Percentiles rank a stretch among this genome's conserved stretches.
Conservation (phyloP, 176 grass and related monocot species). For the Bothriochloa decipiens region DNA sequence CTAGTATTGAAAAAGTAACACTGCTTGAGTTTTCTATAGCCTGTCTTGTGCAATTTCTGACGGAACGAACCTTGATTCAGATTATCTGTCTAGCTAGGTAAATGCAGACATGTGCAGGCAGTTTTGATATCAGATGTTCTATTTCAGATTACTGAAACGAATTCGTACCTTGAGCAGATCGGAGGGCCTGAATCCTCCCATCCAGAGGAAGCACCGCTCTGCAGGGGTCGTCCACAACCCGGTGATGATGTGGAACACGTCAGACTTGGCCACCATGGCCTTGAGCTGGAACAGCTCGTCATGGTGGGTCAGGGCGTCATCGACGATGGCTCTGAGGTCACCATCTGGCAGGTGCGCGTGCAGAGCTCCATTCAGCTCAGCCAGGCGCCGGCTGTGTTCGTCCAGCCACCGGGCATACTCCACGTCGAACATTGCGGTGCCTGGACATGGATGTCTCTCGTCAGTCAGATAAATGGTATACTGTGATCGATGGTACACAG, state of each 20-base stretch:
- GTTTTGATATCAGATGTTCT: neutral
- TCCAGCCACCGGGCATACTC: conserved; percentile 85
- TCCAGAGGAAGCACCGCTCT: conserved; percentile 89
- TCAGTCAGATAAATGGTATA: neutral
- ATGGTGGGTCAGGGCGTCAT: conserved; percentile 61
- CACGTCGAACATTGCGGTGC: conserved; percentile 65
- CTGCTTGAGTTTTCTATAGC: neutral
- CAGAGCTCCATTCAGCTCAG: conserved; percentile 63
- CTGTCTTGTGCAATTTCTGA: neutral
- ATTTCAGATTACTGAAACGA: conserved; percentile 4
- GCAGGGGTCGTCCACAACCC: conserved; percentile 73
- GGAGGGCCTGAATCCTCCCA: conserved; percentile 84
- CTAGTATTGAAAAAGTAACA: neutral
- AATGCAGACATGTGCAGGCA: neutral
- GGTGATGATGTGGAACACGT: conserved; percentile 85
- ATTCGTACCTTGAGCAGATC: conserved; percentile 73
- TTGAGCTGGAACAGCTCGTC: conserved; percentile 71
- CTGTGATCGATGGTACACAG: neutral
- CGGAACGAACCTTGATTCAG: neutral
- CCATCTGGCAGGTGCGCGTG: conserved; percentile 57
- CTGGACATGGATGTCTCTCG: conserved; percentile 11
- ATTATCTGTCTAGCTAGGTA: neutral
- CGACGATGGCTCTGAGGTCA: conserved; percentile 71
- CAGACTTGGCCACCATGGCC: conserved; percentile 49
- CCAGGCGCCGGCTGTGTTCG: conserved; percentile 54